Evolutionary conservation across 1,284 basidiomycete species (phyloP), one percentile per base, ranked within the genome.

Genomic region (Leccinum fallax): DNA sequence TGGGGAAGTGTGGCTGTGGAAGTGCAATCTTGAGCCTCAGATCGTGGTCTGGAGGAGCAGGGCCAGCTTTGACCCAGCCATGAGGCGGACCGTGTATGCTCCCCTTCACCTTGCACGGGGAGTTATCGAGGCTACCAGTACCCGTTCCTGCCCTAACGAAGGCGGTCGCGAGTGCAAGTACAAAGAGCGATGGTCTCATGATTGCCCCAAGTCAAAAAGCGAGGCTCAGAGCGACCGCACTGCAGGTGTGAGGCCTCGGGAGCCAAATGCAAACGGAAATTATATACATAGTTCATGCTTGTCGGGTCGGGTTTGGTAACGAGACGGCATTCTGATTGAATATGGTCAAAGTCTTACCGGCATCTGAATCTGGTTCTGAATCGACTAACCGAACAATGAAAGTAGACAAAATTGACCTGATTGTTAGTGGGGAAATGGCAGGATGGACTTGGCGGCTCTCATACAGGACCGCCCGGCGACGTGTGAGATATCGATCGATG

Each of bases 1-100:
- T 71, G 32, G 75, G 65, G 67, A 92, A 87, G 65, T 87, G 82
- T n/a, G 83, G 79, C 69, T 91, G 90, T 4, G 82, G 82, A 26
- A 93, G 82, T 15, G 81, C 69, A 3, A 70, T 69, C 58, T 70
- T 70, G 54, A 70, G 71, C 53, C 66, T 51, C 16, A 70, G 4
- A 0, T 62, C 16, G 54, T 70, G 59, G 28, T 67, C 58, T 2
- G 61, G 8, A 5, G 61, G 60, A 21, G 69, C 65, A 36, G 59
- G 55, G 1, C 63, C 61, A 0, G 55, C 24, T 40, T 46, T 63
- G 38, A 57, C 0, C 69, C 69, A 70, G 1, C 68, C 71, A 34
- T 2, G 67, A 59, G 69, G 69, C 24, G 63, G 61, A 0, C 48
- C 52, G 7, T 56, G 3, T n/a, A 70, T 70, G 13, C 60, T 70